Base-by-base conservation (phyloP, 305 asterid species). In the Plantago rigida region DNA sequence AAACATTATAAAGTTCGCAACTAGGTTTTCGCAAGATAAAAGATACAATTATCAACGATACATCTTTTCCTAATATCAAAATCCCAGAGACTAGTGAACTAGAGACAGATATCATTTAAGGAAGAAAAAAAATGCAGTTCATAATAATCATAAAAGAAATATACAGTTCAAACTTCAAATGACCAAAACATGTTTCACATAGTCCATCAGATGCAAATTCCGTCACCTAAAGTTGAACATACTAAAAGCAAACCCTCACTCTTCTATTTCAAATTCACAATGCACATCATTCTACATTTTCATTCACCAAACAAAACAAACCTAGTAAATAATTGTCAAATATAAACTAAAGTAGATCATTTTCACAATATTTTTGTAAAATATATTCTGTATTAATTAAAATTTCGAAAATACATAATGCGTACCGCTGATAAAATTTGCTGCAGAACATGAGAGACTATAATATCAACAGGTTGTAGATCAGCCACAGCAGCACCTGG, bases 401-500 rank as follows among this genome's bases (percentile, higher is more conserved):
- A 51, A 51, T 15, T 15, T 61, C 48, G 17, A 36, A 36, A 36
- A 36, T 36, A 36, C 44, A 36, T 36, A 31, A 22, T 31, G 59
- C 84, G 63, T 89, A 92, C 99, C 81, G 73, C 65, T 56, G 95
- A 86, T 69, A 92, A 68, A 71, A 92, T 84, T 85, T 84, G 95
- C 67, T 74, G 77, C 70, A 92, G 75, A 69, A 92, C 95, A 79
- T 89, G 99, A 65, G 97, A 78, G 63, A 92, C 96, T 56, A 92
- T 81, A 72, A 86, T 79, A 77, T 92, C 99, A 55, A 89, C 95
- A 36, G 85, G 84, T 77, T 92, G 87, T 64, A 84, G 70, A 72
- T 89, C 97, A 70, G 97, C 95, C 71, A 92, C 95, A 67, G 95
- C 97, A 77, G 96, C 99, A 52, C 99, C 97, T 60, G 95, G 82